Percentiles rank a stretch among this genome's conserved stretches.
Evolutionary conservation across 352 stramenopile genomes (phyloP).

Genomic region (Globisporangium rhizosaccharum): DNA sequence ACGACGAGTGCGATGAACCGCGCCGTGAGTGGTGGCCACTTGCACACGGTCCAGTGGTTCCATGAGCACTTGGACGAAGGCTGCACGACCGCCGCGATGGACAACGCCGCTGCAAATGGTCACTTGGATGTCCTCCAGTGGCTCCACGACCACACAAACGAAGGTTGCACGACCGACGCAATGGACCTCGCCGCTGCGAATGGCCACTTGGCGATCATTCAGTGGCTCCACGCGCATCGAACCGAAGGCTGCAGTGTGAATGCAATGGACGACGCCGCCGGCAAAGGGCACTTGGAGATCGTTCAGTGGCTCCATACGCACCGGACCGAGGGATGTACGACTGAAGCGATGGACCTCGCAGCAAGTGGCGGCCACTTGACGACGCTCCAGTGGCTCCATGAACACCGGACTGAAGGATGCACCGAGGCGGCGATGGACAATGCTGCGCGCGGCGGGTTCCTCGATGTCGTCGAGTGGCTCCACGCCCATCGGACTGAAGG

Average conservation of each 20-base stretch:
- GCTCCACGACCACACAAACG: slow-evolving; percentile 15
- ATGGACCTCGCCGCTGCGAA: slow-evolving; percentile 22
- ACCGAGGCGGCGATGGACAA: slow-evolving; percentile 22
- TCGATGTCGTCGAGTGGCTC: slow-evolving; percentile 10
- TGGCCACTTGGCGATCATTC: slow-evolving; percentile 18
- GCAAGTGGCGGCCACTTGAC: slow-evolving; percentile 6
- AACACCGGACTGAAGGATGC: slow-evolving; percentile 43
- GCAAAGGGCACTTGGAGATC: slow-evolving; percentile 14
- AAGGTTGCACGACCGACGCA: slow-evolving; percentile 17
- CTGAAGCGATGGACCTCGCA: slow-evolving; percentile 9
- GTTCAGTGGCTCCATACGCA: slow-evolving; percentile 15
- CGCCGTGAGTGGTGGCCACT: slow-evolving; percentile 16
- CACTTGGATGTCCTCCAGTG: slow-evolving; percentile 17
- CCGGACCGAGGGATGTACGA: slow-evolving; percentile 9
- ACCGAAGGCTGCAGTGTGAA: slow-evolving; percentile 15
- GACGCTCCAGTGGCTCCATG: slow-evolving; percentile 53
- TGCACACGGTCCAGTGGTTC: slow-evolving; percentile 17
- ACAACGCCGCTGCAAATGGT: slow-evolving; percentile 14
- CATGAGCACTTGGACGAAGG: slow-evolving; percentile 13
- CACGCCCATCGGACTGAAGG: slow-evolving; percentile 12
- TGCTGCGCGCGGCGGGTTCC: slow-evolving; percentile 6
- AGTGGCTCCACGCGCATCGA: slow-evolving; percentile 18
- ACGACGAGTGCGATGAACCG: slow-evolving; percentile 15
- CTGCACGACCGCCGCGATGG: slow-evolving; percentile 18
- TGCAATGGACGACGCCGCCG: slow-evolving; percentile 17